These are phyloP conservation scores for Tetracentron sinense DNA, from an alignment of 164 flowering plant species.

Conservation along the genomic window DNA sequence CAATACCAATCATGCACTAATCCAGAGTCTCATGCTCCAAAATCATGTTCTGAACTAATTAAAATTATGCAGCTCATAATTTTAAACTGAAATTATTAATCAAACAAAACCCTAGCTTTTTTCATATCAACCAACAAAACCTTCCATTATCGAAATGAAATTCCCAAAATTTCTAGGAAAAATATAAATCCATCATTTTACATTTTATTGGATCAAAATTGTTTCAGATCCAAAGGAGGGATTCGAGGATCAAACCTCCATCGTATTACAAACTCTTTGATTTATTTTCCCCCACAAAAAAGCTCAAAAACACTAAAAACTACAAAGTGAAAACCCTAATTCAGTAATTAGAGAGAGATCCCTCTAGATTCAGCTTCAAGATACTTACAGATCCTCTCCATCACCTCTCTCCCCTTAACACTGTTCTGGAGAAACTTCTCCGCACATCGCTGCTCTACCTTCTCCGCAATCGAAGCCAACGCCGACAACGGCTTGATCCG, in stretches of 20 bases:
- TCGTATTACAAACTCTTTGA: neutral
- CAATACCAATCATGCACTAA: too few species aligned
- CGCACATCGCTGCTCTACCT: conserved; percentile 85
- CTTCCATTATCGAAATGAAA: too few species aligned
- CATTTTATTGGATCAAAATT: neutral
- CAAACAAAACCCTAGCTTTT: neutral
- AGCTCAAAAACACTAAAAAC: neutral
- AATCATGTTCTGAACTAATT: too few species aligned
- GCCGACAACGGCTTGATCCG: conserved; percentile 78
- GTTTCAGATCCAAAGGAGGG: neutral
- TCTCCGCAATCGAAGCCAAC: conserved; percentile 92
- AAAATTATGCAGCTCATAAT: neutral
- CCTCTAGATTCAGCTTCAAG: conserved; percentile 84
- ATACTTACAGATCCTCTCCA: conserved; percentile 97
- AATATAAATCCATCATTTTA: too few species aligned
- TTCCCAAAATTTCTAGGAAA: neutral
- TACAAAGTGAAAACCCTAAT: neutral
- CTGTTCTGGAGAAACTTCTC: conserved; percentile 88
- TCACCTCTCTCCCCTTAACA: conserved; percentile 89
- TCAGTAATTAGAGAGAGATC: conserved; percentile 31
- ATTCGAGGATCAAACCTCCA: neutral
- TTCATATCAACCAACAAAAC: too few species aligned
- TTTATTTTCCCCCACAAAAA: too few species aligned
- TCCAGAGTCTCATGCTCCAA: too few species aligned
- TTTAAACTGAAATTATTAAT: too few species aligned